Evolutionary conservation across 2,329 filamentous ascomycete genomes (phyloP), one percentile per base, ranked within the genome.

Genomic region (Rosellinia necatrix): DNA sequence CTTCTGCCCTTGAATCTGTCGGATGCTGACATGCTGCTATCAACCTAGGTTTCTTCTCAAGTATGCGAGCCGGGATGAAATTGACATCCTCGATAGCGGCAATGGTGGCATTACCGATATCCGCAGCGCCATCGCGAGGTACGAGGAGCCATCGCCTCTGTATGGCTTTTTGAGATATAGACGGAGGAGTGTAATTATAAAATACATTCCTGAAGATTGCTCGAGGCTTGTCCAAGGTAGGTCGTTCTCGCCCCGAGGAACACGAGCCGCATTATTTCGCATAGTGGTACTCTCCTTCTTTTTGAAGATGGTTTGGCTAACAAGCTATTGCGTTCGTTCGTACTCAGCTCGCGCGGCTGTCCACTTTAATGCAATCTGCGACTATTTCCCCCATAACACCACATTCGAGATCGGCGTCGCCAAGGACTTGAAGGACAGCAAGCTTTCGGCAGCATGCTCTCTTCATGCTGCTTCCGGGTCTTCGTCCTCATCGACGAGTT

Each of bases 141-240:
- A 96, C 71, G 84, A 90, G 53, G 92, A 97, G 63, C 83, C 85
- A 52, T 94, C 91, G 60, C 94, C 94, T 19, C 78, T 99, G 43
- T 99, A 96, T 70, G 94, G 94, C 49, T 91, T 97, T 71, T 77
- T 99, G 65, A 87, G 90, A 66, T 97, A 97, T 74, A 83, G 93
- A 53, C 86, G 92, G 70, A 86, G 92, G 70, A 97, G 92, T 74
- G 89, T 97, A 44, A 76, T 99, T 58, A 83, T 99, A 72, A 97
- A 94, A 76, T 96, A 94, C 72, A 82, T 96, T 60, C 94, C 93
- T 1, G 91, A 96, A 58, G 90, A 88, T 57, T 93, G 92, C 63
- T 97, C 94, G 61, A 85, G 94, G 67, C 79, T 99, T 52, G 80
- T 99, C 50, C 90, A 96, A 89, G 94, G 94, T 96, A 75, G 65